These are phyloP conservation scores for Aspergillus oerlinghausenensis DNA, from an alignment of 2,329 filamentous ascomycete genomes.

Conservation along the genomic window DNA sequence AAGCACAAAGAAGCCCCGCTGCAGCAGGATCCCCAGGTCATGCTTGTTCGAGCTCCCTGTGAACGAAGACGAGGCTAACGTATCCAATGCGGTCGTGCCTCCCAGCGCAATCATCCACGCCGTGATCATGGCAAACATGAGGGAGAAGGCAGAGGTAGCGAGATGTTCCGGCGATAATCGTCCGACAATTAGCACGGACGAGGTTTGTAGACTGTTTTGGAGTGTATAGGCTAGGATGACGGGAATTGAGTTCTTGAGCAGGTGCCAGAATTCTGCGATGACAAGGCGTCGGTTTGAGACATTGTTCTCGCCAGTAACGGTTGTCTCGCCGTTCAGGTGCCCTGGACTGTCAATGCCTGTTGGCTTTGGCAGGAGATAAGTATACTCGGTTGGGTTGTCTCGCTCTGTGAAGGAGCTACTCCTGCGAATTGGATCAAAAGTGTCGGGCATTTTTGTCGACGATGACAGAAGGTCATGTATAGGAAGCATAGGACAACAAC, in stretches of 20 bases:
- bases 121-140: constrained; percentile 91
- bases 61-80: constrained; percentile 75
- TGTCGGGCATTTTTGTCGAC: constrained; percentile 7
- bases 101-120: constrained; percentile 83
- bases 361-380: constrained; percentile 25
- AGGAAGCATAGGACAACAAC: neutral
- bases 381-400: constrained; percentile 19
- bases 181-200: constrained; percentile 77
- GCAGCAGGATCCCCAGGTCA: constrained; percentile 72
- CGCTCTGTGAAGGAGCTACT: neutral
- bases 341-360: constrained; percentile 6
- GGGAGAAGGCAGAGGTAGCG: constrained; percentile 77
- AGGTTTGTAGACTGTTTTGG: constrained; percentile 78
- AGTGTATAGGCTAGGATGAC: constrained; percentile 81
- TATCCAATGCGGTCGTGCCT: constrained; percentile 81
- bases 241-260: constrained; percentile 66
- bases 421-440: neutral
- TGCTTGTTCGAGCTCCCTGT: constrained; percentile 75
- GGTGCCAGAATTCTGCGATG: constrained; percentile 59
- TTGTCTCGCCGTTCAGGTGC: constrained; percentile 31
- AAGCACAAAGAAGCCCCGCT: constrained; percentile 70
- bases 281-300: constrained; percentile 36
- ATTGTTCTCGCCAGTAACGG: constrained; percentile 34
- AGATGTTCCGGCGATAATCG: constrained; percentile 73
- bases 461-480: neutral